Base-by-base conservation (phyloP, 2,329 filamentous ascomycete genomes). In the Pseudogymnoascus sp. region DNA sequence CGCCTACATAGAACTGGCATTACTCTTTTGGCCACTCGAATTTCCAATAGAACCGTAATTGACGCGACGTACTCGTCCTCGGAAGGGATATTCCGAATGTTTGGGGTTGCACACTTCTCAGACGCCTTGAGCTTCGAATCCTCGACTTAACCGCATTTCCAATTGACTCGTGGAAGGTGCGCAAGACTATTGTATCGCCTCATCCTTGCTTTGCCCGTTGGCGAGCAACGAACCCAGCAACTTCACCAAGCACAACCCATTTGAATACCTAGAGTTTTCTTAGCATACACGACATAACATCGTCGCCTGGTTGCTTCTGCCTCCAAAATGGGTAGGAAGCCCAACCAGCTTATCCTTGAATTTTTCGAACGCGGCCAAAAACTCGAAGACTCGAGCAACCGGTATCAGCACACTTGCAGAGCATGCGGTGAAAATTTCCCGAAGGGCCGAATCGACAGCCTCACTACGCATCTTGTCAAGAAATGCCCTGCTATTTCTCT, bases 361-460 rank as follows among this genome's bases (percentile, higher is more conserved):
- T 94, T 91, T 79, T 97, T 96, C 74, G 85, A 90, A 73, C 85
- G 92, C 68, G 92, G 92, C 8, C 83, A 85, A 39, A 96, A 96
- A 76, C 82, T 96, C 69, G 85, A 88, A 71, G 91, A 96, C 76
- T 88, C 89, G 66, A 94, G 90, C 78, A 96, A 96, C 74, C 85
- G 92, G 63, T 97, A 97, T 72, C 87, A 90, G 68, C 90, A 96
- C 72, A 94, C 89, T 10, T 96, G 92, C 83, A 93, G 89, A 74
- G 82, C 86, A 66, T 96, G 91, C 73, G 90, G 90, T 67, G 89
- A 94, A 75, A 88, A 89, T 74, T 96, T 96, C 65, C 89, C 90
- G 65, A 96, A 96, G 72, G 92, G 92, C 64, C 85, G 92, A 64
- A 88, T 90, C 70, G 92, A 97, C 71, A 90, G 85, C 68, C 76